These are phyloP conservation scores for Podospora anserina DNA, from an alignment of 495 filamentous ascomycete genomes.

Conservation along the genomic window DNA sequence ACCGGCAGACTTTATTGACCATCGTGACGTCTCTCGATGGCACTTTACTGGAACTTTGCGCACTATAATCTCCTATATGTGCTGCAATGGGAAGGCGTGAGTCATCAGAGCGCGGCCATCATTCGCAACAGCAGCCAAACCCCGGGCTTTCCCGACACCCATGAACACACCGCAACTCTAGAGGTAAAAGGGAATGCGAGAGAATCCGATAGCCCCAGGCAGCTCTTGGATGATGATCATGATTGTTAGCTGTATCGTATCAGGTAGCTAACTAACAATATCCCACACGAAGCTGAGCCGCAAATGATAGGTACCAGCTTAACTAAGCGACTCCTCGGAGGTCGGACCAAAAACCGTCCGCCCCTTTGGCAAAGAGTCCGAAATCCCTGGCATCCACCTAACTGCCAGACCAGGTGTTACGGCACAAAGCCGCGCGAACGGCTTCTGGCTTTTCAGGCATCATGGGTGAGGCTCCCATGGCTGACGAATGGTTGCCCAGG, in stretches of 20 bases:
- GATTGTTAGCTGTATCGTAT: background rate
- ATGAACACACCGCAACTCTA: background rate
- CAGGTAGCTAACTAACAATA: too few relatives aligned
- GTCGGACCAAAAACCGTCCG: conserved; percentile 34
- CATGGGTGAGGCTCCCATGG: conserved; percentile 2
- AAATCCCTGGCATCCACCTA: conserved; percentile 17
- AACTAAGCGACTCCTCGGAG: conserved; percentile 25
- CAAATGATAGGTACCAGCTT: conserved; percentile 15
- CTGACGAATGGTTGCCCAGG: conserved; percentile 12
- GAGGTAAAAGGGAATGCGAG: background rate
- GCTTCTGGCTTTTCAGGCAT: conserved; percentile 19
- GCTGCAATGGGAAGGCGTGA: background rate
- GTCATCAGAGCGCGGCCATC: background rate
- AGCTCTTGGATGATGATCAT: background rate
- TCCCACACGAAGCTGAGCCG: too few relatives aligned
- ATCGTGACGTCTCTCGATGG: background rate
- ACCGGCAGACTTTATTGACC: background rate
- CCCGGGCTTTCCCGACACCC: background rate
- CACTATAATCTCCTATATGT: background rate
- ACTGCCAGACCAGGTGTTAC: conserved; percentile 8
- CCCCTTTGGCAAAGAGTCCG: conserved; percentile 14
- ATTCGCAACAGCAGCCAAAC: background rate
- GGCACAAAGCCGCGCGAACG: conserved; percentile 19
- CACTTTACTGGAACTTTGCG: background rate
- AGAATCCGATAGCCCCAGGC: background rate